Evolutionary conservation across 306 rosid species (phyloP).

Genomic region (Vigna trinervia): DNA sequence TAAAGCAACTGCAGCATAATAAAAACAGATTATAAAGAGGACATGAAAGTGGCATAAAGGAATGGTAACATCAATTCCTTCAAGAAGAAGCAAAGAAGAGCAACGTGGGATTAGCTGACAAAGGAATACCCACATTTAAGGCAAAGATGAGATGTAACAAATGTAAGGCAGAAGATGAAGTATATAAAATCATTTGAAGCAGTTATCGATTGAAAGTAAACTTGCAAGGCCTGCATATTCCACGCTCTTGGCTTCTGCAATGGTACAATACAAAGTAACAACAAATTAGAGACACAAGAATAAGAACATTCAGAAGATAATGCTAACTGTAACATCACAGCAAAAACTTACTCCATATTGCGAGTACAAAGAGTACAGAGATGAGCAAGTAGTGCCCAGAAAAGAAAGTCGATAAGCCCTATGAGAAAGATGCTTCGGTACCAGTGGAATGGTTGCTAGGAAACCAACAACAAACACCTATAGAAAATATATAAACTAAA

Average conservation of each 20-base stretch:
- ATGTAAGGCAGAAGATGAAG: slow-evolving; percentile 80
- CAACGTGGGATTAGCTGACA: slow-evolving; percentile 29
- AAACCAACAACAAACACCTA: slow-evolving; percentile 93
- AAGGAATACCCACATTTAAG: slow-evolving; percentile 73
- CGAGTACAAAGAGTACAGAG: slow-evolving; percentile 77
- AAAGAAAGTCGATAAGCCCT: slow-evolving; percentile 93
- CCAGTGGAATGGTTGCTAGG: slow-evolving; percentile 81
- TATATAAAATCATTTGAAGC: slow-evolving; percentile 84
- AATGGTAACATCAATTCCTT: slow-evolving; percentile 10
- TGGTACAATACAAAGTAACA: slow-evolving; percentile 33
- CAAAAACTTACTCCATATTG: slow-evolving; percentile 72
- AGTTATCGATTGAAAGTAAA: slow-evolving; percentile 77
- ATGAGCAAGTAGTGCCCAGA: slow-evolving; percentile 86
- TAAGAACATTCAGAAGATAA: slow-evolving; percentile 15
- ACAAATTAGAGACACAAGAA: slow-evolving; percentile 32
- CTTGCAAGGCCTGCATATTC: slow-evolving; percentile 91
- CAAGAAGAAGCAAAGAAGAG: slow-evolving; percentile 5
- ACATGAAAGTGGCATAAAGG: slow-evolving; percentile 9
- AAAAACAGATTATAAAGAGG: slow-evolving; percentile 37
- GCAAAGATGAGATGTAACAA: slow-evolving; percentile 81
- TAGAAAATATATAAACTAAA: slow-evolving; percentile 22
- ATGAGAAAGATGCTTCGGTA: slow-evolving; percentile 75
- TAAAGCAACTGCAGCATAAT: slow-evolving; percentile 80
- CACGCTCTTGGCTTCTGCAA: slow-evolving; percentile 93
- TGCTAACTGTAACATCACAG: slow-evolving; percentile 24